These are phyloP conservation scores for Gaultheria prostrata DNA, from an alignment of 148 eudicot species.

Conservation along the genomic window DNA sequence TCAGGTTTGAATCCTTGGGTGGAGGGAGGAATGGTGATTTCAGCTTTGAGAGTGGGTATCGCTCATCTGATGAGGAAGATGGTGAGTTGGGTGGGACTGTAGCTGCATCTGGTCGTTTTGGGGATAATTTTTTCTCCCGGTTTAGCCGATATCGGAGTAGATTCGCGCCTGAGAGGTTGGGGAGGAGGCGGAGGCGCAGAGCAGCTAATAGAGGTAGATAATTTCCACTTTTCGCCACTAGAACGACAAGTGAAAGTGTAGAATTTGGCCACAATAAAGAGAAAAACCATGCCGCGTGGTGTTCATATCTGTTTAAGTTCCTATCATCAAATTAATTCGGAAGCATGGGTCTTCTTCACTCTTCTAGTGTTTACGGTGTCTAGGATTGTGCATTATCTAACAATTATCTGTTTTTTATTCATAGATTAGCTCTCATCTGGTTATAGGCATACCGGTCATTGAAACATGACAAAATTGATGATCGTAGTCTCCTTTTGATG, in stretches of 20 bases:
- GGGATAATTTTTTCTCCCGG: constrained; percentile 27
- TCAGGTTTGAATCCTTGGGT: constrained; percentile 27
- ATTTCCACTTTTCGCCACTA: background rate
- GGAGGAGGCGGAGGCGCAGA: constrained; percentile 34
- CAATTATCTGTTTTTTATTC: background rate
- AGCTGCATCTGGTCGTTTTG: constrained; percentile 23
- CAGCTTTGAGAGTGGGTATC: constrained; percentile 35
- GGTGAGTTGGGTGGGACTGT: constrained; percentile 18
- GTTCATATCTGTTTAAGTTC: background rate
- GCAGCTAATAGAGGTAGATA: constrained; percentile 23
- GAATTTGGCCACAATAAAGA: background rate
- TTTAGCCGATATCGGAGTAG: constrained; percentile 34
- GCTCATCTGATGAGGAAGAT: constrained; percentile 37
- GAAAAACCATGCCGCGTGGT: background rate
- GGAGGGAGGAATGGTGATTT: constrained; percentile 26
- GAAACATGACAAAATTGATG: background rate
- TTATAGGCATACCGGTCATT: constrained; percentile 1
- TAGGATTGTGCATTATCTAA: constrained; percentile 8
- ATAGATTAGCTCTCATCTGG: background rate
- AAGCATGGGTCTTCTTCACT: background rate
- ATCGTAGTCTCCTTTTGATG: background rate
- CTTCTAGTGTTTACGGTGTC: background rate
- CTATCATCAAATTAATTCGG: background rate
- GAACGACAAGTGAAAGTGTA: background rate
- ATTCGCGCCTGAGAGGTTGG: constrained; percentile 32